These are phyloP conservation scores for Candida buenavistaensis DNA, from an alignment of 1,139 yeast genomes.

Conservation along the genomic window DNA sequence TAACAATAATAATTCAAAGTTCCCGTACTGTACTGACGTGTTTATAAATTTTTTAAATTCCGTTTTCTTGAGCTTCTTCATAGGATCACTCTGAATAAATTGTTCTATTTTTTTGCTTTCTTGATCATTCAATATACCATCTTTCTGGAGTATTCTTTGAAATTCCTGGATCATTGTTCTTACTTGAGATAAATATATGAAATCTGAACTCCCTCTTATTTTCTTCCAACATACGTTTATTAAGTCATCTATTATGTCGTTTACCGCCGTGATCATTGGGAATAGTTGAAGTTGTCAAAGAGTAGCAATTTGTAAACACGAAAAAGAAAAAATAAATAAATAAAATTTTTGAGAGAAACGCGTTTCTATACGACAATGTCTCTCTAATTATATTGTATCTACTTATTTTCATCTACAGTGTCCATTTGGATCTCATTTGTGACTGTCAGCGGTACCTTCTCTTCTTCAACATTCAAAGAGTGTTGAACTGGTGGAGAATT, in stretches of 20 bases:
- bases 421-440: too few species aligned
- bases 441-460: too few species aligned
- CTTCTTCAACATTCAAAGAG: too few species aligned
- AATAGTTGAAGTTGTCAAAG: not conserved
- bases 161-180: conserved; percentile 27
- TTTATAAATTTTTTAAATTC: conserved; percentile 32
- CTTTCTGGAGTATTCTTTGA: conserved; percentile 22
- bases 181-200: conserved; percentile 30
- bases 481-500: too few species aligned
- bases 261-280: not conserved
- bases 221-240: conserved; percentile 32
- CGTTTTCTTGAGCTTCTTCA: conserved; percentile 24
- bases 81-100: conserved; percentile 30
- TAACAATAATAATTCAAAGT: conserved; percentile 25
- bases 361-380: too few species aligned
- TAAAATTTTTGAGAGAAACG: too few species aligned
- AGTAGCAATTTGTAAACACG: too few species aligned
- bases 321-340: too few species aligned
- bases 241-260: conserved; percentile 17
- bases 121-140: conserved; percentile 22
- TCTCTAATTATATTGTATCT: too few species aligned
- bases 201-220: conserved; percentile 17
- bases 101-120: conserved; percentile 27
- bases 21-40: conserved; percentile 24
- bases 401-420: too few species aligned